Conservation (phyloP, 352 stramenopile genomes). For the Phytophthora chlamydospora region DNA sequence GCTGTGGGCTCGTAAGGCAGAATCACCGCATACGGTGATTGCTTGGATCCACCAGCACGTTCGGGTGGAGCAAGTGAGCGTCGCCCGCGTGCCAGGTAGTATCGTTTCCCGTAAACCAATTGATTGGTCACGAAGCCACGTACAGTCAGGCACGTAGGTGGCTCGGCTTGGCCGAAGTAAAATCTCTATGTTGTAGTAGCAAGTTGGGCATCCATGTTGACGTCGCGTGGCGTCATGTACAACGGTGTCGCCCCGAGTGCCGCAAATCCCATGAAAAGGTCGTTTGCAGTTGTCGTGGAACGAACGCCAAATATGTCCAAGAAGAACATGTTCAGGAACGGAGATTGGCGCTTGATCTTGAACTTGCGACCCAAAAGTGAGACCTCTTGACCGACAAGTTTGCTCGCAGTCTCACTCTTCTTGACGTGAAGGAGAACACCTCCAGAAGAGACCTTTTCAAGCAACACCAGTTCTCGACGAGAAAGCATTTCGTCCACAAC, state of each 20-base stretch:
- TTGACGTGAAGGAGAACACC: constrained; percentile 1
- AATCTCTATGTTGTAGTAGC: constrained; percentile 1
- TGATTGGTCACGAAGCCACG: constrained; percentile 3
- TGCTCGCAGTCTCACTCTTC: not conserved
- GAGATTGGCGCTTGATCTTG: constrained; percentile 2
- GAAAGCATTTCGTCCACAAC: not conserved
- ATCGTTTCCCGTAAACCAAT: not conserved
- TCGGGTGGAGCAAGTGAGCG: not conserved
- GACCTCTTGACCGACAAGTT: constrained; percentile 5
- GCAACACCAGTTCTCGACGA: too few species aligned
- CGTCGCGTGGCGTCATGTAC: constrained; percentile 2
- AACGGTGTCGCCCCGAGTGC: not conserved
- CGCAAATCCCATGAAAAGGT: not conserved
- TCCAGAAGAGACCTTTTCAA: not conserved
- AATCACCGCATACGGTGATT: too few species aligned
- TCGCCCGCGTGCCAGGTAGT: not conserved
- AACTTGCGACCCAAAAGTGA: not conserved
- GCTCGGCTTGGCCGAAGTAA: not conserved
- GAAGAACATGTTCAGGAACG: constrained; percentile 6
- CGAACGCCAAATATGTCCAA: constrained; percentile 2
- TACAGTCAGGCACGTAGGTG: not conserved
- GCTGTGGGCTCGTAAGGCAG: too few species aligned
- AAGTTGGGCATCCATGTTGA: not conserved
- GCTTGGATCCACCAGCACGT: too few species aligned
- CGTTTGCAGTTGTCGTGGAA: not conserved